Evolutionary conservation across 495 filamentous ascomycete species (phyloP).

Genomic region (Aspergillus conjunctus): DNA sequence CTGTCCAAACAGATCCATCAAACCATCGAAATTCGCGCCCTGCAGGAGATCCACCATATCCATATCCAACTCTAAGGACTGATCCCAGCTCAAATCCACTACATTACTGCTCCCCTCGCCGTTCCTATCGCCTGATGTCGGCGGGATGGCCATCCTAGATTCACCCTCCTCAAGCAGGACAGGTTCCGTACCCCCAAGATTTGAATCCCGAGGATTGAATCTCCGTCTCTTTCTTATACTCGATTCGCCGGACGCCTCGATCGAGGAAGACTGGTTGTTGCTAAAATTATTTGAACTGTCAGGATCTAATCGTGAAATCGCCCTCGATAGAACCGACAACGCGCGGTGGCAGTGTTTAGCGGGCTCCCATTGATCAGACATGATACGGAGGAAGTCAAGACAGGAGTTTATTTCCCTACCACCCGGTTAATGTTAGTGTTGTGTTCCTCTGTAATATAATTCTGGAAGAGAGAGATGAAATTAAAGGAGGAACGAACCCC

Average conservation of each 20-base stretch:
- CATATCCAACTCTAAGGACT: constrained; percentile 37
- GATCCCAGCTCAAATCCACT: constrained; percentile 16
- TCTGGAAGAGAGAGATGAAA: not conserved
- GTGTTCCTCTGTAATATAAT: not conserved
- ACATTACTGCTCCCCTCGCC: not conserved
- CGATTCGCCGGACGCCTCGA: not conserved
- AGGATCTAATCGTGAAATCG: constrained; percentile 18
- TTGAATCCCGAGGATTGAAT: not conserved
- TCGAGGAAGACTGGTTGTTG: not conserved
- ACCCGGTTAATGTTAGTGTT: not conserved
- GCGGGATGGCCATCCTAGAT: not conserved
- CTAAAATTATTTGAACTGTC: constrained; percentile 9
- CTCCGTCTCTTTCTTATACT: not conserved
- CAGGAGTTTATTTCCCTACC: constrained; percentile 40
- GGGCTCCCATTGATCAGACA: constrained; percentile 46
- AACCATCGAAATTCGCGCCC: constrained; percentile 38
- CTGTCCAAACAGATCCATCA: constrained; percentile 44
- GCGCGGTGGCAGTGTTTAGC: constrained; percentile 43
- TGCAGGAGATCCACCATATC: constrained; percentile 46
- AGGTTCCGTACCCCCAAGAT: not conserved
- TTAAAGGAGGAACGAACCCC: constrained; percentile 29
- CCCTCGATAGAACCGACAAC: constrained; percentile 32
- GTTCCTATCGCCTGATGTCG: too few species aligned
- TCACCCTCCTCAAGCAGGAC: not conserved
- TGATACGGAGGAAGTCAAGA: constrained; percentile 34